Evolutionary conservation across 78 protist genomes (phyloP), one percentile per base, ranked within the genome.

Genomic region (Chrysochromulina tobinii): DNA sequence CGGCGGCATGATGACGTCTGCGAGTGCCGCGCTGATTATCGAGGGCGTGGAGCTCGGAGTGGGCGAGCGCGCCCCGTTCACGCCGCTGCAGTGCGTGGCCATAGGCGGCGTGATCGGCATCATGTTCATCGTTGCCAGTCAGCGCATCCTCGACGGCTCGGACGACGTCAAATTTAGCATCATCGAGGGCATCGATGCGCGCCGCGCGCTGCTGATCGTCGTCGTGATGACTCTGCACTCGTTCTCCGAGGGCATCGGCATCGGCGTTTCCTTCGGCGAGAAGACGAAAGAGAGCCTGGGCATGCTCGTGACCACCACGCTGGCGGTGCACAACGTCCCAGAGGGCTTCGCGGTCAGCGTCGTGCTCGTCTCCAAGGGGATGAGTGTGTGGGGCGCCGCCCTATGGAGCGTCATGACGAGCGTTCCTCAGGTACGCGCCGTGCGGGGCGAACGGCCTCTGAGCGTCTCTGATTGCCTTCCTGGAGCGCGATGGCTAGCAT

Each of bases 281-380:
- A 12, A n/a, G 27, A 61, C 53, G 51, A 75, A 68, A 0, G 85
- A 85, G 51, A 55, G 25, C 15, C 61, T 92, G 15, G 94, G 94
- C 20, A 23, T 38, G 55, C 86, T 67, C 84, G 77, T 92, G 25
- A 18, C 89, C 18, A 61, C 75, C 38, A 15, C 88, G 18, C 68
- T 92, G 21, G 90, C 94, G 21, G 50, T 92, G 3, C 94, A 92
- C 92, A 92, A 92, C 92, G 66, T 92, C n/a, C 94, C 94, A 0
- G 94, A 92, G 69, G 94, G 94, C 6, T 68, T 92, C 5, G 94
- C 94, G 0, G 73, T 89, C 27, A 73, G 87, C 21, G 64, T 92
- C 51, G 89, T 77, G 75, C 91, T 92, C 55, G 73, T 92, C 17
- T 87, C 91, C 4, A 55, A 88, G 38, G 94, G 94, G 53, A 57